phyloP scores from a whole-genome alignment of 495 filamentous ascomycete genomes.

The Trichoderma erinaceum region DNA sequence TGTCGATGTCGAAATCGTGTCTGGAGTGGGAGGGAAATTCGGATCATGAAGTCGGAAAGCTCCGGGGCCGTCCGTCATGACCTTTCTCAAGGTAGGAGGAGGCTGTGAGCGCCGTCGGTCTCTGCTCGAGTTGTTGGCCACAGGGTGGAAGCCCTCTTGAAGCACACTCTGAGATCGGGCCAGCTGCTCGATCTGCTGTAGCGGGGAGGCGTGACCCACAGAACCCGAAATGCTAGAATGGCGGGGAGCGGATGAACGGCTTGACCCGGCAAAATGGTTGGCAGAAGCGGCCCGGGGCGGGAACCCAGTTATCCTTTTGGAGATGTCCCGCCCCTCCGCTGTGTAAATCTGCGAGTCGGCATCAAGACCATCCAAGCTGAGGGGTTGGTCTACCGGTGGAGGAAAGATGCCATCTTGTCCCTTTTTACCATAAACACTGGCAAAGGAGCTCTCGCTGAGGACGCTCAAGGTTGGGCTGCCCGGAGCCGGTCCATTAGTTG shows the following conservation, averaged over 20 bases:
- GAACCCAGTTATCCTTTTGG: slow-evolving; percentile 14
- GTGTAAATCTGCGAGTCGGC: slow-evolving; percentile 11
- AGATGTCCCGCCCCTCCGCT: slow-evolving; percentile 7
- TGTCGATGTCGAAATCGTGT: slow-evolving; percentile 48
- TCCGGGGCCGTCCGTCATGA: slow-evolving; percentile 32
- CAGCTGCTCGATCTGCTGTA: slow-evolving; percentile 37
- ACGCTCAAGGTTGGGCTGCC: slow-evolving; percentile 65
- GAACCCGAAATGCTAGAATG: slow-evolving; percentile 35
- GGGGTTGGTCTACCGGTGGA: slow-evolving; percentile 22
- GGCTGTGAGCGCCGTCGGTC: slow-evolving; percentile 24
- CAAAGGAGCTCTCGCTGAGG: slow-evolving; percentile 73
- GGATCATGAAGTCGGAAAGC: slow-evolving; percentile 26
- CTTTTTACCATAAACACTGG: slow-evolving; percentile 56
- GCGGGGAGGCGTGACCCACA: slow-evolving; percentile 33
- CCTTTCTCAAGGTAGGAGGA: slow-evolving; percentile 27
- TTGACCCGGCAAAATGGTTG: slow-evolving; percentile 14
- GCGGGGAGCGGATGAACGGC: slow-evolving; percentile 24
- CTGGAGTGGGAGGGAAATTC: slow-evolving; percentile 47
- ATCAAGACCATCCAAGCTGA: slow-evolving; percentile 27
- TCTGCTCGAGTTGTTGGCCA: slow-evolving; percentile 18
- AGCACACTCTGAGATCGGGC: slow-evolving; percentile 21
- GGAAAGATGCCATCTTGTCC: slow-evolving; percentile 22
- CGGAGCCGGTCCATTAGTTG: slow-evolving; percentile 28
- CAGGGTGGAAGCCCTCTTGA: slow-evolving; percentile 23
- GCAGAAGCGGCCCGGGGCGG: slow-evolving; percentile 17